Base-by-base conservation (phyloP, 176 grass and related monocot species). In the Oryza brachyantha region DNA sequence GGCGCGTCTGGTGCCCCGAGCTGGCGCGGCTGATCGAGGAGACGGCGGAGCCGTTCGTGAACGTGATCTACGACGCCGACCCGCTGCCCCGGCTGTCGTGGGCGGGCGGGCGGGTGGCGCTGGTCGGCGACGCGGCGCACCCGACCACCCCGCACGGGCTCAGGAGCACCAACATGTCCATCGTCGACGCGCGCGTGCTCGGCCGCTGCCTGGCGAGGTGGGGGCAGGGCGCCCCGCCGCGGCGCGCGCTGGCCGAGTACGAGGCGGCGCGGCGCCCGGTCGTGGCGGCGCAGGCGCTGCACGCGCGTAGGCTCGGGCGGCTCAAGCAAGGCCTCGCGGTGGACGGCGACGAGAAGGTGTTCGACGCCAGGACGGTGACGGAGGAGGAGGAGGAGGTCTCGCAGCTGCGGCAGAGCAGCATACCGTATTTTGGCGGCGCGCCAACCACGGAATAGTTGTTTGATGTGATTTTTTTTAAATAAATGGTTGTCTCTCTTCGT, bases 131-230 rank as follows among this genome's bases (percentile, higher is more conserved):
- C 57, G 95, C 95, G 14, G 92, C 92, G 25, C 95, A 97, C 65
- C 91, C 95, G 35, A 97, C 95, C 46, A 97, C 91, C 9, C 95
- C 89, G 13, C 91, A 94, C 74, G 92, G 89, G 10, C 63, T 90
- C 77, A 74, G 91, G 68, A 98, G 95, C 87, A 98, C 95, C 52
- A 98, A 98, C 83, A 98, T 92, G 95, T 98, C 95, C 5, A 68
- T 98, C 61, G 3, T 64, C 9, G 95, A 98, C 46, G 95, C 89
- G 4, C 54, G 64, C 43, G 62, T 76, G 50, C 85, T 98, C 72
- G 92, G 89, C 4, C 17, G 12, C 24, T 92, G 95, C 87, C 59
- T 98, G 8, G 77, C 48, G n/a, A 85, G 69, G 38, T 78, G 77
- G 74, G 80, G 26, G 6, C 16, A 73, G 41, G 79, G 52, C 74